Evolutionary conservation across 352 stramenopile species (phyloP), one percentile per base, ranked within the genome.

Genomic region (Phytophthora citrophthora): DNA sequence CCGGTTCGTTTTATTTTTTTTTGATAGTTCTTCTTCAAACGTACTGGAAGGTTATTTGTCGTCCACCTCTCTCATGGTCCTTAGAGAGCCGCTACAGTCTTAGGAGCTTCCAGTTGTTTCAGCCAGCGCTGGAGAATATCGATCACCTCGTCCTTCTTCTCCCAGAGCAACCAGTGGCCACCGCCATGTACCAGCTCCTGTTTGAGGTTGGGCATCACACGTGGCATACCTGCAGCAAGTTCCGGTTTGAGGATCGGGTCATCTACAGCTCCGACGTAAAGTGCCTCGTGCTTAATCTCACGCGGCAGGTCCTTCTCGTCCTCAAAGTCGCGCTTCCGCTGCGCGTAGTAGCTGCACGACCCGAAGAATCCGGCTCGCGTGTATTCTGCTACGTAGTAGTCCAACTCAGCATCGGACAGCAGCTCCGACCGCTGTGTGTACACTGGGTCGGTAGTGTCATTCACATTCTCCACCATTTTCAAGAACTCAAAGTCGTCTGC

Each of bases 241-340:
- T 76, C 74, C 0, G 77, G 81, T 1, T 66, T 76, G 6, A 92
- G 68, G 32, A 88, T 77, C 13, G 63, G 58, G 47, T 92, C 83
- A 24, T 88, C 64, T n/a, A 66, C 74, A 0, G 83, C 83, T 16
- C 68, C 80, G 27, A 93, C 79, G 70, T 86, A 91, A 12, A 91
- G 70, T 5, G 77, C 69, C 5, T 72, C 62, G 39, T 88, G 67
- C 24, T 70, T 24, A 10, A 93, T 64, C 18, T 67, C 59, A 5
- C 65, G 61, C 0, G 79, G 67, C 45, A 84, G 18, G 0, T 69
- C 54, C 16, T 72, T 64, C 56, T 87, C 82, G 13, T 67, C 64
- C 7, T 88, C 75, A 64, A 86, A 89, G 59, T 88, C 80, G 27
- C 77, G 59, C 61, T 79, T 65, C 12, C 79, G 80, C 38, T 63